Percentiles rank a stretch among this genome's conserved stretches.
Evolutionary conservation across 345 rosid genomes (phyloP).

Genomic region (Eucalyptus sp.): DNA sequence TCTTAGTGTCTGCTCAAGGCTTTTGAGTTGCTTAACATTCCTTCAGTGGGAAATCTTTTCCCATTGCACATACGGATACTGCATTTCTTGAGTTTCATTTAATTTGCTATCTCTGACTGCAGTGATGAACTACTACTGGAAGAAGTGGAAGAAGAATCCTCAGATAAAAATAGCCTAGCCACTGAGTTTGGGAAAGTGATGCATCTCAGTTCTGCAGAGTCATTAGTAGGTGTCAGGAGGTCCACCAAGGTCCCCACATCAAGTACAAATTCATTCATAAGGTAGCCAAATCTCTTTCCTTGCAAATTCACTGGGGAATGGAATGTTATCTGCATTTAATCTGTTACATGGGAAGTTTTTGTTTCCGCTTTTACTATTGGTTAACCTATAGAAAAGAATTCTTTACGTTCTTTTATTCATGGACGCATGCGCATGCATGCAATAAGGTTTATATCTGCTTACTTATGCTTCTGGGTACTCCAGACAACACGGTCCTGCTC

Average conservation of each 20-base stretch:
- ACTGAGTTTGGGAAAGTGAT: constrained; percentile 55
- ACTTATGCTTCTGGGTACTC: neutral
- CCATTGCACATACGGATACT: neutral
- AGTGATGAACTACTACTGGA: constrained; percentile 87
- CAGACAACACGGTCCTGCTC: constrained; percentile 65
- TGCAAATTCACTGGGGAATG: neutral
- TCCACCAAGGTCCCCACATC: constrained; percentile 26
- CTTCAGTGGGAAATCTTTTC: neutral
- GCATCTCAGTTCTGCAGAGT: constrained; percentile 61
- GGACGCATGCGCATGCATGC: neutral
- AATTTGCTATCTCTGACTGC: neutral
- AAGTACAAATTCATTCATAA: constrained; percentile 31
- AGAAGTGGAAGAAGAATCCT: constrained; percentile 90
- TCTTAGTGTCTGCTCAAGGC: neutral
- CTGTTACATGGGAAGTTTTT: neutral
- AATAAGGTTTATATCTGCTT: neutral
- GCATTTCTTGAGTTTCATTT: neutral
- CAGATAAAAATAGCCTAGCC: constrained; percentile 39
- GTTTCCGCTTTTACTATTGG: neutral
- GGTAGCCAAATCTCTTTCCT: constrained; percentile 32
- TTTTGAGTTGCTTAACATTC: neutral
- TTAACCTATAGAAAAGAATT: neutral
- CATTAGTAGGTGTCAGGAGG: constrained; percentile 38
- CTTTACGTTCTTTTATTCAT: neutral
- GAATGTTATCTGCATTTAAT: neutral